Evolutionary conservation across 129 eudicot species (phyloP).

Genomic region (Artemisia argyi): DNA sequence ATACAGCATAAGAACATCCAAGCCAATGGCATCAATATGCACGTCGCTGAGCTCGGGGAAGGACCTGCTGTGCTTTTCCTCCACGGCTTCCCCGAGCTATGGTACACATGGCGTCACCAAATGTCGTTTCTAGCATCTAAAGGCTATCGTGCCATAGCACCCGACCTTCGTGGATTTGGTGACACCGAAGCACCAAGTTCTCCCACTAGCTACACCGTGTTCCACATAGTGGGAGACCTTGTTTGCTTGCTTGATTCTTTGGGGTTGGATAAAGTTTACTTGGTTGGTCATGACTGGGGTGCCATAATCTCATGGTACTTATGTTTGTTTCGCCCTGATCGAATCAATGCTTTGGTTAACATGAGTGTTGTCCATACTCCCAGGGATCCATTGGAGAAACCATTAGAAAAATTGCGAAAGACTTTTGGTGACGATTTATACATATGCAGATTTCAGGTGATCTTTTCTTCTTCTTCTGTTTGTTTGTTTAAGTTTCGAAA

Average conservation of each 20-base stretch:
- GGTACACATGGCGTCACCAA: constrained; percentile 99
- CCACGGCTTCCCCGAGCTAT: constrained; percentile 91
- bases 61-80: constrained; percentile 67
- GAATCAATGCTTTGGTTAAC: constrained; percentile 68
- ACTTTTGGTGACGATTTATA: constrained; percentile 59
- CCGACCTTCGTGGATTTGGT: constrained; percentile 92
- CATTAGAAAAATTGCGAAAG: constrained; percentile 39
- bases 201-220: constrained; percentile 60
- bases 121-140: constrained; percentile 56
- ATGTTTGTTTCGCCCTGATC: constrained; percentile 59
- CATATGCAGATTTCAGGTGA: not conserved
- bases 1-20: constrained; percentile 57
- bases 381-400: constrained; percentile 58
- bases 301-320: constrained; percentile 70
- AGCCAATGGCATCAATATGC: constrained; percentile 78
- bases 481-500: no score
- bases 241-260: constrained; percentile 56
- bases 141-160: constrained; percentile 79
- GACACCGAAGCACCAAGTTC: constrained; percentile 71
- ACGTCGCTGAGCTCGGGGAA: constrained; percentile 65
- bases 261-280: constrained; percentile 53
- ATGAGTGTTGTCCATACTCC: constrained; percentile 57
- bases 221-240: constrained; percentile 80
- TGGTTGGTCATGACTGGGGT: constrained; percentile 94
- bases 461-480: no score